phyloP scores from a whole-genome alignment of 2,329 filamentous ascomycete species.

The Hymenoscyphus repandus region DNA sequence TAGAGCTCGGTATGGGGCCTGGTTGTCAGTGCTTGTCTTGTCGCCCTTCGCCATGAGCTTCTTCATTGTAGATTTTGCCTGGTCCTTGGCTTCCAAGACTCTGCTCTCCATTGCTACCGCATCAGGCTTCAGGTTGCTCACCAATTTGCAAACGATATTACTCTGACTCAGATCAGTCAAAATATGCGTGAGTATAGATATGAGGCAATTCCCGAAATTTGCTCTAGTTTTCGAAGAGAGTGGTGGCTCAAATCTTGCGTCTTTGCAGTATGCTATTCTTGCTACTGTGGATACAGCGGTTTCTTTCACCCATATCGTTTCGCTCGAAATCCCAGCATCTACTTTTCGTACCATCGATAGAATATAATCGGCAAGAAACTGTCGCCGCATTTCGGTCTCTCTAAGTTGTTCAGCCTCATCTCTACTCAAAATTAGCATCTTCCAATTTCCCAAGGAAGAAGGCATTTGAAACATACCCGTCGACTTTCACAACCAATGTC shows the following conservation, averaged over 20 bases:
- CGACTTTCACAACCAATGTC: slow-evolving; percentile 28
- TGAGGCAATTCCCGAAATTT: slow-evolving; percentile 51
- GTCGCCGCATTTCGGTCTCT: slow-evolving; percentile 28
- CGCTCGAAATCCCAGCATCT: slow-evolving; percentile 18
- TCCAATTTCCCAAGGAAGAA: background rate
- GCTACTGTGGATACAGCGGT: slow-evolving; percentile 36
- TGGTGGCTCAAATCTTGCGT: slow-evolving; percentile 36
- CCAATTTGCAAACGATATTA: slow-evolving; percentile 33
- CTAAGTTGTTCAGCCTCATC: slow-evolving; percentile 13
- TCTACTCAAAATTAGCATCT: no score
- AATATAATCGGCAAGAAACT: slow-evolving; percentile 30
- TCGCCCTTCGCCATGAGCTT: slow-evolving; percentile 44
- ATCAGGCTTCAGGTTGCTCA: slow-evolving; percentile 23
- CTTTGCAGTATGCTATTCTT: slow-evolving; percentile 48
- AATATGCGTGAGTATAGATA: slow-evolving; percentile 53
- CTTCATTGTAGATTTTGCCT: slow-evolving; percentile 47
- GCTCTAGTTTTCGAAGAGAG: slow-evolving; percentile 49
- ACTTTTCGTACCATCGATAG: slow-evolving; percentile 27
- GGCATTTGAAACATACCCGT: slow-evolving; percentile 28
- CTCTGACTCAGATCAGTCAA: slow-evolving; percentile 49
- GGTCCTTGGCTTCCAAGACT: slow-evolving; percentile 46
- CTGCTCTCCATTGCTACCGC: slow-evolving; percentile 51
- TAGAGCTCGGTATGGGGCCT: slow-evolving; percentile 51
- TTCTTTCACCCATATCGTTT: slow-evolving; percentile 22
- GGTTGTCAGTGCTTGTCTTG: slow-evolving; percentile 29